Evolutionary conservation across 1,284 basidiomycete genomes (phyloP), one percentile per base, ranked within the genome.

Genomic region (Mycena citricolor): DNA sequence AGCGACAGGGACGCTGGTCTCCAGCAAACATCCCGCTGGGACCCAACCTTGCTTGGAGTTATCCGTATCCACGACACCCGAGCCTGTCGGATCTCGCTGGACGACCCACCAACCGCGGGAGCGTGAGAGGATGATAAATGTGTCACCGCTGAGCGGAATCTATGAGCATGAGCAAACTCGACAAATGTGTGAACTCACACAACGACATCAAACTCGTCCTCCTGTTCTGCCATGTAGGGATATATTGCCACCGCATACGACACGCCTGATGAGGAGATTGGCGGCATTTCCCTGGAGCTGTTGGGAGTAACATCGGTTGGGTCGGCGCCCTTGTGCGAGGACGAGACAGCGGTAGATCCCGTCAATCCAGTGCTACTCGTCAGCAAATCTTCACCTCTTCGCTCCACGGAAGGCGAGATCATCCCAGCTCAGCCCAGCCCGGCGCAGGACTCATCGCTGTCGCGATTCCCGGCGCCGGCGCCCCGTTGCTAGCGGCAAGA

Each of bases 31-130:
- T 1, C 97, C 86, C 20, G 92, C 87, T 44, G 91, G 88, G 7
- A 94, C 87, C 90, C 90, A 90, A 38, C 90, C 90, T 61, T 90
- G 84, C 62, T 87, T 83, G 38, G 73, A 66, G 23, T 80, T 74
- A 54, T 91, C 88, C 17, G 81, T 76, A 45, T 88, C 83, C 32
- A 93, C 79, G 38, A 84, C 69, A 11, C 94, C 94, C 5, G 83
- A 78, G 2, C 93, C 94, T 33, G 81, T 82, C 17, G 88, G 86
- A 63, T 99, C 97, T 24, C 90, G 82, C 61, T 98, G 94, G 3
- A 99, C 95, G 25, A 97, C 90, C 93, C 95, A 99, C 97, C 97
- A 99, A 0, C 97, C 97, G 51, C 94, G 86, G 12, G 93, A 87
- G 52, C 95, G 86, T 47, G 90, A 91, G 42, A 97, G 72, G 58